These are phyloP conservation scores for Isoetes taiwanensis DNA, from an alignment of 75 land plant genomes.

Conservation along the genomic window DNA sequence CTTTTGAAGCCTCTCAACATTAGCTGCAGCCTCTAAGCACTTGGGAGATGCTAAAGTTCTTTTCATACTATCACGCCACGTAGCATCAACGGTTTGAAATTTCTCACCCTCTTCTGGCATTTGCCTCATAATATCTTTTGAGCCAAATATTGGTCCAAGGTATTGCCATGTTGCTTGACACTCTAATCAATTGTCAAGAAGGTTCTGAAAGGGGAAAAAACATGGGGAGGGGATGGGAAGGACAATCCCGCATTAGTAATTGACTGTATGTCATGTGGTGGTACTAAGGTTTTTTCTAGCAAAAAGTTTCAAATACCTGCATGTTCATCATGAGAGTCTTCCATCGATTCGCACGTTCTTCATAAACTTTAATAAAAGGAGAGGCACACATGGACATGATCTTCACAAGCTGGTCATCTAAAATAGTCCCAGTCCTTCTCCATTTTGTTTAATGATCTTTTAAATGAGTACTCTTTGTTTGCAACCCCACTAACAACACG, in stretches of 20 bases:
- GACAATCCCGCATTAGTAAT: too few relatives aligned
- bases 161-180: conserved; percentile 40
- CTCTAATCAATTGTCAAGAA: conserved; percentile 29
- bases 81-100: conserved; percentile 31
- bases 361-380: conserved; percentile 27
- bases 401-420: conserved; percentile 32
- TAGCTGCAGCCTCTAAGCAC: conserved; percentile 23
- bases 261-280: too few relatives aligned
- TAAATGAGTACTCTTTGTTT: conserved; percentile 31
- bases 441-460: conserved; percentile 30
- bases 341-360: conserved; percentile 19
- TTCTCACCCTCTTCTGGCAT: conserved; percentile 36
- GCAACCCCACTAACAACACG: conserved; percentile 23
- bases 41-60: conserved; percentile 19
- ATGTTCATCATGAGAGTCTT: conserved; percentile 14
- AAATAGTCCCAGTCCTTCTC: conserved; percentile 27
- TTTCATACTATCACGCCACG: conserved; percentile 35
- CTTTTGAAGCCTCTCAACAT: conserved; percentile 17
- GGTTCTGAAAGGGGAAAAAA: conserved; percentile 12
- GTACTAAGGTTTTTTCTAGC: too few relatives aligned
- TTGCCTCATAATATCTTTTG: conserved; percentile 35
- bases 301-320: too few relatives aligned
- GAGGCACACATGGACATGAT: conserved; percentile 35
- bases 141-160: conserved; percentile 32
- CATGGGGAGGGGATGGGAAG: too few relatives aligned